Evolutionary conservation across 2,329 filamentous ascomycete species (phyloP).

Genomic region (Mycosphaerella sp.): DNA sequence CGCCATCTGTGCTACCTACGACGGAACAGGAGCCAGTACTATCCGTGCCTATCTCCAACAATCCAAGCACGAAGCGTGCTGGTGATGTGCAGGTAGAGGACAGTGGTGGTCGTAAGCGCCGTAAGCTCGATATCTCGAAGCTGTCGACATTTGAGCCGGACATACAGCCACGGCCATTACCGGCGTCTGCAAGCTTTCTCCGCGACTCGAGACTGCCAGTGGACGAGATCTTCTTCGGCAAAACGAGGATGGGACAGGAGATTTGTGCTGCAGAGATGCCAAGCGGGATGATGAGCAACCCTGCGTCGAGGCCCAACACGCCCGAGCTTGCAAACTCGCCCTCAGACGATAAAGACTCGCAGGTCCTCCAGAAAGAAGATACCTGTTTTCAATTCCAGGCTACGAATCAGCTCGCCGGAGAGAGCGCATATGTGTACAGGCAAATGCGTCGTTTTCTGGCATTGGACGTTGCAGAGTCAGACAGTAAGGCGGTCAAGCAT

Average conservation of each 20-base stretch:
- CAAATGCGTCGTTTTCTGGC: conserved; percentile 28
- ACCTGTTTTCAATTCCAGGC: conserved; percentile 24
- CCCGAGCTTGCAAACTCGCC: background rate
- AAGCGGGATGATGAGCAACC: conserved; percentile 12
- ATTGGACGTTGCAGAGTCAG: conserved; percentile 8
- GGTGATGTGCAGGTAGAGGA: conserved; percentile 29
- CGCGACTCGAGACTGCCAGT: conserved; percentile 22
- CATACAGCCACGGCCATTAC: background rate
- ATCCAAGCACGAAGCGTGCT: conserved; percentile 18
- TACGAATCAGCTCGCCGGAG: conserved; percentile 15
- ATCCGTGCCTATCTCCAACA: conserved; percentile 10
- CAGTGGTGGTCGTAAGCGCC: conserved; percentile 30
- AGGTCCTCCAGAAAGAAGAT: conserved; percentile 14
- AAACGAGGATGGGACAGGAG: conserved; percentile 24
- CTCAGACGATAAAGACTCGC: conserved; percentile 3
- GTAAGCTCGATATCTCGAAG: conserved; percentile 28
- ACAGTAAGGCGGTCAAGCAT: conserved; percentile 6
- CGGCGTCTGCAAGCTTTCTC: conserved; percentile 15
- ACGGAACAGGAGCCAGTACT: background rate
- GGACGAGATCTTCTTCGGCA: conserved; percentile 34
- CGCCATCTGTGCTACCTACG: conserved; percentile 9
- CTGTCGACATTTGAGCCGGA: background rate
- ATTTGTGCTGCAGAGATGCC: conserved; percentile 14
- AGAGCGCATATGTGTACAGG: conserved; percentile 25
- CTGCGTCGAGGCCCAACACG: background rate